phyloP scores from a whole-genome alignment of 345 rosid species.

The Brassica cretica region DNA sequence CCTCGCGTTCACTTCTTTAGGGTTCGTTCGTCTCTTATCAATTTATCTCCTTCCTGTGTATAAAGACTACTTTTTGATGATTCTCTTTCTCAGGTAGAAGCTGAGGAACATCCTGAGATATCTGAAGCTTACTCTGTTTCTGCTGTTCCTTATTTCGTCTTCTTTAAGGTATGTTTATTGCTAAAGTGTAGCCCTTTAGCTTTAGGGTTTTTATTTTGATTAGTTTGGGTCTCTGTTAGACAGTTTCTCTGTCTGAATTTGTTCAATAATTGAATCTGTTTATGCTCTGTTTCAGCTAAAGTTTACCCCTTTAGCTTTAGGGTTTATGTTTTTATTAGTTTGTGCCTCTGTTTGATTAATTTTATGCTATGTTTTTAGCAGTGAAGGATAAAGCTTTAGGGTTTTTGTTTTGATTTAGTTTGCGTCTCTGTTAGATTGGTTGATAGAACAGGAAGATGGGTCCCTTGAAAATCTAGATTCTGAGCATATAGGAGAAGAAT shows the following conservation, averaged over 20 bases:
- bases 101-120: conserved; percentile 92
- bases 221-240: neutral
- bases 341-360: neutral
- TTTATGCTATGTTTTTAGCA: neutral
- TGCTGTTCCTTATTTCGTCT: conserved; percentile 85
- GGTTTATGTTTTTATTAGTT: neutral
- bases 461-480: neutral
- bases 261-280: too few relatives aligned
- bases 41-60: neutral
- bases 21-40: conserved; percentile 42
- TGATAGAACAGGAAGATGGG: conserved; percentile 5
- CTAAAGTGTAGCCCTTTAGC: neutral
- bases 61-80: neutral
- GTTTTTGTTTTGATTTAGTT: conserved; percentile 18
- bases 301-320: neutral
- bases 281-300: neutral
- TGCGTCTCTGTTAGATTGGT: neutral
- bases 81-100: conserved; percentile 68
- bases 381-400: neutral
- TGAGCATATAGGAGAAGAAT: neutral
- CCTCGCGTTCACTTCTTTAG: conserved; percentile 76
- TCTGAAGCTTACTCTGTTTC: conserved; percentile 82
- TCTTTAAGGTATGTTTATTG: conserved; percentile 62
- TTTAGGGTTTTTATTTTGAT: neutral
- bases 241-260: too few relatives aligned